Evolutionary conservation across 2,329 filamentous ascomycete genomes (phyloP), one percentile per base, ranked within the genome.

Genomic region (Calonectria pteridis): DNA sequence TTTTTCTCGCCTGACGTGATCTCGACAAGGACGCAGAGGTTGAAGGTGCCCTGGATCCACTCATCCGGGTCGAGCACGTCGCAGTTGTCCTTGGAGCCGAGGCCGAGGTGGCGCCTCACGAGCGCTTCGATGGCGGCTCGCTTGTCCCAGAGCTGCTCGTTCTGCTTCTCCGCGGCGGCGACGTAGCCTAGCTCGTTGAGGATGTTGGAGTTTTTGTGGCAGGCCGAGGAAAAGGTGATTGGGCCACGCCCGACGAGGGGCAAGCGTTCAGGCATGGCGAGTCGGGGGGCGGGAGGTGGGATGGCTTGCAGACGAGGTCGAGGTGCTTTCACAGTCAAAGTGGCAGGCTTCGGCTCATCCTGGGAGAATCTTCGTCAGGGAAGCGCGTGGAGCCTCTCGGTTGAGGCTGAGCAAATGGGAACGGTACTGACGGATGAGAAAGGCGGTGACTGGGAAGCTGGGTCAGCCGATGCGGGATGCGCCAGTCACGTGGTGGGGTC

Each of bases 21-120:
- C 64, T 81, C 75, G 26, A 84, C 72, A 53, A 78, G 78, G 64
- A 85, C 78, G 73, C 81, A 85, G 33, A 84, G 69, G 75, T 85
- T 84, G 75, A 84, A 84, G 77, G 77, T 78, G n/a, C 83, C 82
- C 59, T 77, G 74, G 49, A 83, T 81, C 82, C 81, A 84, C 73
- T 76, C 62, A 20, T 77, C 53, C 65, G 67, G 73, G 46, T 72
- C 73, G 20, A 73, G 72, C 37, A 82, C 77, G 35, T 55, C 77
- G 75, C 79, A 83, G 62, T 40, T 68, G 20, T 79, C 79, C 55
- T 76, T 23, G 51, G 71, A 51, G 62, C 75, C 62, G 14, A 84
- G 78, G 28, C 73, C 37, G 29, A 82, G 76, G 69, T 83, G 80
- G 65, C 81, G 77, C 51, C 69, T 77, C 16, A 77, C 67, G 13